These are phyloP conservation scores for Tetrahymena malaccensis DNA, from an alignment of 73 alveolate species.

Conservation along the genomic window DNA sequence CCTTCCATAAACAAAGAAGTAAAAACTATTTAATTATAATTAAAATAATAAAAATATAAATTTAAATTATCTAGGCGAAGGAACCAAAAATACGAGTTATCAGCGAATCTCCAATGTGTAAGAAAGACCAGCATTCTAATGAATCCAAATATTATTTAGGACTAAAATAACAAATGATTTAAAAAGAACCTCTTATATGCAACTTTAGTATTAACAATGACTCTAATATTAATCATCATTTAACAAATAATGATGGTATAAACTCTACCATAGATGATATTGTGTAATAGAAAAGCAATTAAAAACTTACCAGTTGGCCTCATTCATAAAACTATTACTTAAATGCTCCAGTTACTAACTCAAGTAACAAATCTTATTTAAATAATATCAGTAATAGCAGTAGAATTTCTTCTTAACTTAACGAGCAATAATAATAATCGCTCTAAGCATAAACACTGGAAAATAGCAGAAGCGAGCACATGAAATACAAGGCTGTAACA, in stretches of 20 bases:
- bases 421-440: neutral
- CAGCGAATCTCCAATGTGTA: neutral
- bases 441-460: neutral
- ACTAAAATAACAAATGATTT: neutral
- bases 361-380: neutral
- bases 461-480: neutral
- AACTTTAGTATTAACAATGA: neutral
- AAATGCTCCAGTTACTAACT: neutral
- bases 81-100: neutral
- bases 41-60: neutral
- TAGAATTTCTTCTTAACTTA: neutral
- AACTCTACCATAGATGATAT: neutral
- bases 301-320: neutral
- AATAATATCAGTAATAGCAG: neutral
- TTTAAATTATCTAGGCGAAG: neutral
- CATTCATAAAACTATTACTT: neutral
- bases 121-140: neutral
- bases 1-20: neutral
- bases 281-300: neutral
- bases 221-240: neutral
- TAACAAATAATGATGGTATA: neutral
- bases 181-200: neutral
- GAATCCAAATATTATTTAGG: neutral
- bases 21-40: neutral
- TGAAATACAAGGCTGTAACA: neutral